A percentile compares a stretch with the other conserved stretches of the same genome.
Conservation (phyloP, 768 basidiomycete genomes). For the Paxillus ammoniavirescens region DNA sequence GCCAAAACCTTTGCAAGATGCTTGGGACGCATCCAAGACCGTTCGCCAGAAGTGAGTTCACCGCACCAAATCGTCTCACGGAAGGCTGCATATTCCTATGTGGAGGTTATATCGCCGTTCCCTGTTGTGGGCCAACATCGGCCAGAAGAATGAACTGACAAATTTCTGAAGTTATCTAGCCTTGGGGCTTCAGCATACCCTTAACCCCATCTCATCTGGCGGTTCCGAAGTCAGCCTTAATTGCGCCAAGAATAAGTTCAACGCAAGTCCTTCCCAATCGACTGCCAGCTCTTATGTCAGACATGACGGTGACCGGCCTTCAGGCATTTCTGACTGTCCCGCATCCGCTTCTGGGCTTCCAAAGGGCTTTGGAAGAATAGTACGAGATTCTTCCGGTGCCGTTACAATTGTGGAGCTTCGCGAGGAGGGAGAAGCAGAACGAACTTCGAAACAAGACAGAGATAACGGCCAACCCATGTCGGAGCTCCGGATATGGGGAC, state of each 20-base stretch:
- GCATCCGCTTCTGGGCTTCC: constrained; percentile 37
- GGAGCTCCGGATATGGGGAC: constrained; percentile 20
- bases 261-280: not conserved
- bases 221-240: constrained; percentile 52
- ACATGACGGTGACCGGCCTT: not conserved
- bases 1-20: constrained; percentile 75
- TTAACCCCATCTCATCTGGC: constrained; percentile 68
- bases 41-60: constrained; percentile 86
- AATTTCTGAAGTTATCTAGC: constrained; percentile 60
- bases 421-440: constrained; percentile 42
- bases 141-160: not conserved
- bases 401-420: constrained; percentile 67
- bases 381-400: constrained; percentile 77
- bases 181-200: constrained; percentile 67
- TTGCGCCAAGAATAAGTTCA: not conserved
- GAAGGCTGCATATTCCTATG: not conserved
- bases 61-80: not conserved
- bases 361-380: constrained; percentile 75
- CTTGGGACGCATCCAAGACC: constrained; percentile 87
- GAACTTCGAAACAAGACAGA: constrained; percentile 23
- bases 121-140: not conserved
- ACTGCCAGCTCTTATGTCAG: not conserved
- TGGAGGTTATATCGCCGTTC: not conserved
- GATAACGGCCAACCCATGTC: constrained; percentile 41
- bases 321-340: constrained; percentile 7